Base-by-base conservation (phyloP, 768 basidiomycete genomes). In the Suillus placidus region DNA sequence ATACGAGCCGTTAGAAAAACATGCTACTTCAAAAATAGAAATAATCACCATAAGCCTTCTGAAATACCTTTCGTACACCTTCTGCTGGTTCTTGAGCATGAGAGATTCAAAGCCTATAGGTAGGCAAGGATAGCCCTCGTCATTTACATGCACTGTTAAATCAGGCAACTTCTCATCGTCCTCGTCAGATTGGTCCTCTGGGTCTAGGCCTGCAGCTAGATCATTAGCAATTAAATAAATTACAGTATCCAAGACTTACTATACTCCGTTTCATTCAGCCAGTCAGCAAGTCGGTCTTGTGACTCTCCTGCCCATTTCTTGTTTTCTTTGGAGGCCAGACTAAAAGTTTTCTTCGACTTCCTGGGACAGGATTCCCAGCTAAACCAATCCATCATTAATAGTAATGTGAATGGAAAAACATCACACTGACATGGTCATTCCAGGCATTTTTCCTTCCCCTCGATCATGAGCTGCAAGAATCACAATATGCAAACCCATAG, bases 41-140 rank as follows among this genome's bases (percentile, higher is more conserved):
- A 42, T 45, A 6, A 40, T 42, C 38, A 61, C 60, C 23, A 45
- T 61, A 61, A 23, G 60, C 42, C 47, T 40, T 61, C n/a, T n/a
- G 42, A 32, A 61, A 61, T 9, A 61, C 47, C n/a, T 61, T 34
- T 45, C 23, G 12, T 6, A 61, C 42, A 8, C 26, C 20, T 26
- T 16, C 42, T 61, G 42, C 42, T 61, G 60, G 14, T 45, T 37
- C n/a, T 61, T 61, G 60, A 61, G 60, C 2, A 32, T 61, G 60
- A 45, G 45, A 45, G 45, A 45, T 49, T 26, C 49, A 49, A 49
- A 49, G 12, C 49, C 49, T 49, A 23, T 26, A 0, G 23, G 23
- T 49, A 49, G 49, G 49, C 23, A 26, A 49, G 49, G 23, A 49
- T 49, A 26, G 13, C 23, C 49, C 49, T 49, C 23, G 7, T 49